phyloP scores from a whole-genome alignment of 1,139 yeast genomes.

The Starmera stellimalicola region DNA sequence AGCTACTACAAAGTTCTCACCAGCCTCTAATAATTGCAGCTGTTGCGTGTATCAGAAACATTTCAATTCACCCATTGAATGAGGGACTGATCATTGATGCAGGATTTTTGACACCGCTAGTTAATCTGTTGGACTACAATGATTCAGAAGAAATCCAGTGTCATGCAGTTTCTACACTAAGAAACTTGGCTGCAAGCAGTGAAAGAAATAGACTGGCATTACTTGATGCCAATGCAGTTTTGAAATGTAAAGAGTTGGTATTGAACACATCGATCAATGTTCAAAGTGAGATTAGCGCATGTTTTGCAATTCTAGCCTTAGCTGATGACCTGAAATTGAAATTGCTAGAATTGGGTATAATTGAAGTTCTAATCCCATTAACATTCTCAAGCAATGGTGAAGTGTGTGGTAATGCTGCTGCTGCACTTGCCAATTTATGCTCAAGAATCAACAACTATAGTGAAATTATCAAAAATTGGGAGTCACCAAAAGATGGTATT shows the following conservation, averaged over 20 bases:
- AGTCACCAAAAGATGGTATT: conserved; percentile 75
- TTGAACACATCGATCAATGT: conserved; percentile 78
- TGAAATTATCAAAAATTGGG: conserved; percentile 74
- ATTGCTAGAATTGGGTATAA: conserved; percentile 73
- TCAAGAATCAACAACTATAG: conserved; percentile 77
- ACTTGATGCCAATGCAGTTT: conserved; percentile 92
- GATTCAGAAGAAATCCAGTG: conserved; percentile 96
- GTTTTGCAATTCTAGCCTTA: conserved; percentile 91
- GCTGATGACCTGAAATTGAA: conserved; percentile 92
- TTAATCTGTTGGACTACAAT: conserved; percentile 69
- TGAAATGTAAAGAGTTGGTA: conserved; percentile 84
- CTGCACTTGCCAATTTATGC: conserved; percentile 92
- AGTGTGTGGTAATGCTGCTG: conserved; percentile 97
- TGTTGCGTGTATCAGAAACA: conserved; percentile 95
- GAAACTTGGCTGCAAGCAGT: conserved; percentile 92
- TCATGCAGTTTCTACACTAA: conserved; percentile 90
- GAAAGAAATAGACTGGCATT: conserved; percentile 89
- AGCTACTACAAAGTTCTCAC: conserved; percentile 78
- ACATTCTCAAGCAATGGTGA: conserved; percentile 85
- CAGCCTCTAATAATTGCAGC: conserved; percentile 92
- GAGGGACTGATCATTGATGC: conserved; percentile 95
- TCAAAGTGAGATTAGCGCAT: conserved; percentile 94
- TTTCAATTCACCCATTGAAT: conserved; percentile 91
- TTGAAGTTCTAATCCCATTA: conserved; percentile 84
- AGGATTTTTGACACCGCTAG: conserved; percentile 87